These are phyloP conservation scores for Cyathus olla DNA, from an alignment of 1,284 basidiomycete genomes.

Conservation along the genomic window DNA sequence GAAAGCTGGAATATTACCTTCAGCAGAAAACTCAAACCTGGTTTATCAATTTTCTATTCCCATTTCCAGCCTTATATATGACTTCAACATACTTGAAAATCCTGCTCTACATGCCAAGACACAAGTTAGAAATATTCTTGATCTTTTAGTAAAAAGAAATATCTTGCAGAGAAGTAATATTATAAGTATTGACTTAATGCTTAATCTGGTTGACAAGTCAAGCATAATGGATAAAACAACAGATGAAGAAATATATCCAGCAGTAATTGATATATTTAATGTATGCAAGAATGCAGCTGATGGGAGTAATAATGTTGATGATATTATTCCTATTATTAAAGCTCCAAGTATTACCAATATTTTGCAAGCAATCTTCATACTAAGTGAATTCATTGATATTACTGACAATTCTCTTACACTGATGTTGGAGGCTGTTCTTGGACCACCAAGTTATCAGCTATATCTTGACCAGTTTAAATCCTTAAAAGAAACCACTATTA, in stretches of 20 bases:
- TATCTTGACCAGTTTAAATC: no score
- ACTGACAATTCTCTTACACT: no score
- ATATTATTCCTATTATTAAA: no score
- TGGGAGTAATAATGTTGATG: background rate
- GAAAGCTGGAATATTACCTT: no score
- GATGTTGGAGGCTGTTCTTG: no score
- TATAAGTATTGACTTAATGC: background rate
- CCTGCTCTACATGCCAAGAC: background rate
- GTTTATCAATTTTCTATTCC: background rate
- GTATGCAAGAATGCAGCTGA: background rate
- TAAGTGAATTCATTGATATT: no score
- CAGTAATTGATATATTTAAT: background rate
- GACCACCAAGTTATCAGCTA: no score
- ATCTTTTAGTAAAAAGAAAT: background rate
- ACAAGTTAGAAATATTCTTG: background rate
- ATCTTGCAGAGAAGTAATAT: background rate
- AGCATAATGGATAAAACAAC: background rate
- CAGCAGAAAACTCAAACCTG: no score
- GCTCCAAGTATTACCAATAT: no score
- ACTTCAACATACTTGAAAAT: background rate
- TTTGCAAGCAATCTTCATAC: no score
- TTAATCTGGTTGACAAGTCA: constrained; percentile 1
- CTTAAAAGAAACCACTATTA: no score
- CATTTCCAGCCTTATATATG: background rate
- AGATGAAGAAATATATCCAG: background rate